Percentiles rank a stretch among this genome's conserved stretches.
Evolutionary conservation across 2,329 filamentous ascomycete genomes (phyloP).

Genomic region (Didymella arachidicola): DNA sequence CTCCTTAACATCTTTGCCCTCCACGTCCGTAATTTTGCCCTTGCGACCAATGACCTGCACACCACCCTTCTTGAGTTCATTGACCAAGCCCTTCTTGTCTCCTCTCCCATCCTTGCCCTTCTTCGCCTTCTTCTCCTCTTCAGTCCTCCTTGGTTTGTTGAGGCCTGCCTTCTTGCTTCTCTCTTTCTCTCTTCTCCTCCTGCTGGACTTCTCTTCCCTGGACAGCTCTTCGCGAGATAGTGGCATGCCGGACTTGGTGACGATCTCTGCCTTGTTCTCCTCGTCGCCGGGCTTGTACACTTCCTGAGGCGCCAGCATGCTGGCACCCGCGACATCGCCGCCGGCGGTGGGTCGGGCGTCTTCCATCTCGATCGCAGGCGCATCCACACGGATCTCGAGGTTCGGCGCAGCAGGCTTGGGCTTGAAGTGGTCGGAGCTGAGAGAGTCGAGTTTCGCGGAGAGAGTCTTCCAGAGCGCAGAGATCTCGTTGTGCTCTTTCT

Average conservation of each 20-base stretch:
- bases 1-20: slow-evolving; percentile 74
- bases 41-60: slow-evolving; percentile 93
- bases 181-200: slow-evolving; percentile 84
- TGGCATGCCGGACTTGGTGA: slow-evolving; percentile 78
- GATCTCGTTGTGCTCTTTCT: slow-evolving; percentile 83
- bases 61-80: slow-evolving; percentile 79
- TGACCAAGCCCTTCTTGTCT: slow-evolving; percentile 65
- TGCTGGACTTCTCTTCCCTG: slow-evolving; percentile 81
- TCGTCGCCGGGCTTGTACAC: slow-evolving; percentile 83
- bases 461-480: slow-evolving; percentile 83
- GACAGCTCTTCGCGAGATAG: slow-evolving; percentile 85
- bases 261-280: slow-evolving; percentile 73
- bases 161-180: slow-evolving; percentile 74
- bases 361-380: slow-evolving; percentile 92
- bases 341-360: slow-evolving; percentile 89
- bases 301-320: slow-evolving; percentile 91
- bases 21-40: slow-evolving; percentile 82
- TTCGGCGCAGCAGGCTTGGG: slow-evolving; percentile 83
- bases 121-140: slow-evolving; percentile 49
- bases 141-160: slow-evolving; percentile 52
- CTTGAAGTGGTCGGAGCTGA: slow-evolving; percentile 95
- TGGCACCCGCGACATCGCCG: slow-evolving; percentile 71
- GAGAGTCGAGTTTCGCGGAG: slow-evolving; percentile 79
- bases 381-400: slow-evolving; percentile 86
- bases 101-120: slow-evolving; percentile 60